Percentiles rank a stretch among this genome's conserved stretches.
Conservation (phyloP, 1,139 yeast genomes). For the Diutina pseudorugosa region DNA sequence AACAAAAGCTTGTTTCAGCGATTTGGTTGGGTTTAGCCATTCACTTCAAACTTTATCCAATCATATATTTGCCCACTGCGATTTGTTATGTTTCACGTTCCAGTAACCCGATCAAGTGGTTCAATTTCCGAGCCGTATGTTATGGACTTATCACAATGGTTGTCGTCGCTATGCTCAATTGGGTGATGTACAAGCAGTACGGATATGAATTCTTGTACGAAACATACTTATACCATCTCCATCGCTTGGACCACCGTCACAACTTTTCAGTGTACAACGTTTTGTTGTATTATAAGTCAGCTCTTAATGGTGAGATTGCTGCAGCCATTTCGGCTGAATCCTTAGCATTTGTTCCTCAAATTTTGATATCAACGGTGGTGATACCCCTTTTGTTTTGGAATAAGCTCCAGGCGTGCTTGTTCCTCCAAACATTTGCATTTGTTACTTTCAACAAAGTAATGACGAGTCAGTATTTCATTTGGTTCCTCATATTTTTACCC, state of each 20-base stretch:
- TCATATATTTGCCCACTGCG: constrained; percentile 62
- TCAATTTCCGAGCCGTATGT: constrained; percentile 33
- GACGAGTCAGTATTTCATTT: constrained; percentile 86
- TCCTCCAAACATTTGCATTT: constrained; percentile 84
- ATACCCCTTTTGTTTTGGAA: constrained; percentile 44
- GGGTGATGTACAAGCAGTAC: constrained; percentile 50
- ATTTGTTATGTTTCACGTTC: constrained; percentile 16
- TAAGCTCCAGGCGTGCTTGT: constrained; percentile 52
- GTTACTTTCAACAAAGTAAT: constrained; percentile 90
- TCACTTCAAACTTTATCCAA: constrained; percentile 86
- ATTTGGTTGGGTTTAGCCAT: constrained; percentile 62
- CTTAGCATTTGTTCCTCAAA: constrained; percentile 76
- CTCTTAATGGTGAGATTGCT: constrained; percentile 9
- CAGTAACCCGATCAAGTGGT: constrained; percentile 15
- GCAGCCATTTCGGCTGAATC: constrained; percentile 17
- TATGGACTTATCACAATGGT: constrained; percentile 28
- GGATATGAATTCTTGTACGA: constrained; percentile 71
- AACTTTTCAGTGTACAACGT: constrained; percentile 85
- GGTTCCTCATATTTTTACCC: constrained; percentile 84
- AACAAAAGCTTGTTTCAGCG: constrained; percentile 37
- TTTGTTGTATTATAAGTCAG: constrained; percentile 55
- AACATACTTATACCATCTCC: constrained; percentile 73
- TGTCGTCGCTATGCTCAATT: constrained; percentile 36
- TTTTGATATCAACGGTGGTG: constrained; percentile 43
- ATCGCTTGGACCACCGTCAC: constrained; percentile 85